Percentiles rank a stretch among this genome's conserved stretches.
These are phyloP conservation scores for Uronychia binucleata DNA, from an alignment of 73 alveolate species.

Conservation along the genomic window DNA sequence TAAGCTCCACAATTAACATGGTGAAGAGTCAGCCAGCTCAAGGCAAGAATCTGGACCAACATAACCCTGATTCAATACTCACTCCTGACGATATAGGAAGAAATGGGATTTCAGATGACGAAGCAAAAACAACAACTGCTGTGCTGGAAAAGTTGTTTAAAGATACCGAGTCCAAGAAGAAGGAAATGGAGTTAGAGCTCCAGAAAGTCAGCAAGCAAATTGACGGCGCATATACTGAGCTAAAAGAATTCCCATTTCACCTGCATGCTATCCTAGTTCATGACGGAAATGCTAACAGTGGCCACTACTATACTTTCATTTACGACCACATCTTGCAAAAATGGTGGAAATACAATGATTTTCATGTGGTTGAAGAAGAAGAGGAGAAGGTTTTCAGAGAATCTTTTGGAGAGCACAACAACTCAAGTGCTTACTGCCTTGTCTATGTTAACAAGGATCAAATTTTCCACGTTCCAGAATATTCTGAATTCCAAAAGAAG, in stretches of 20 bases:
- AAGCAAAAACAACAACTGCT: slow-evolving; percentile 21
- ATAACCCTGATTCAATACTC: too few species aligned
- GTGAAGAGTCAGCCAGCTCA: background rate
- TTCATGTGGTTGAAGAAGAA: slow-evolving; percentile 60
- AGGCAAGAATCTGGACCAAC: background rate
- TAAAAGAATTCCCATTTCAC: slow-evolving; percentile 53
- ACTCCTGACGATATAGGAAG: slow-evolving; percentile 16
- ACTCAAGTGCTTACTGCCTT: slow-evolving; percentile 56
- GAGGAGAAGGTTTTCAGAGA: slow-evolving; percentile 71
- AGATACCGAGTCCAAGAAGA: background rate
- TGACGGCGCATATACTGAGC: slow-evolving; percentile 40
- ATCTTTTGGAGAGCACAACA: slow-evolving; percentile 37
- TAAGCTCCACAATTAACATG: background rate
- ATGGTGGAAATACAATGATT: slow-evolving; percentile 84
- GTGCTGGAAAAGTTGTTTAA: slow-evolving; percentile 11
- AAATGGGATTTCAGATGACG: slow-evolving; percentile 1
- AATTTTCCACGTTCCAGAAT: background rate
- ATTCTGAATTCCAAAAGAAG: background rate
- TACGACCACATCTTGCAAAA: slow-evolving; percentile 73
- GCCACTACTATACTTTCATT: slow-evolving; percentile 96
- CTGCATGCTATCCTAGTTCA: slow-evolving; percentile 89
- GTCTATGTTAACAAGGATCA: slow-evolving; percentile 33
- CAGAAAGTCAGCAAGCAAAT: slow-evolving; percentile 33
- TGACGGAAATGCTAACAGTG: slow-evolving; percentile 93
- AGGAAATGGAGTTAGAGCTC: slow-evolving; percentile 9